Evolutionary conservation across 2,329 filamentous ascomycete genomes (phyloP), one percentile per base, ranked within the genome.

Genomic region (Botryotinia globosa): DNA sequence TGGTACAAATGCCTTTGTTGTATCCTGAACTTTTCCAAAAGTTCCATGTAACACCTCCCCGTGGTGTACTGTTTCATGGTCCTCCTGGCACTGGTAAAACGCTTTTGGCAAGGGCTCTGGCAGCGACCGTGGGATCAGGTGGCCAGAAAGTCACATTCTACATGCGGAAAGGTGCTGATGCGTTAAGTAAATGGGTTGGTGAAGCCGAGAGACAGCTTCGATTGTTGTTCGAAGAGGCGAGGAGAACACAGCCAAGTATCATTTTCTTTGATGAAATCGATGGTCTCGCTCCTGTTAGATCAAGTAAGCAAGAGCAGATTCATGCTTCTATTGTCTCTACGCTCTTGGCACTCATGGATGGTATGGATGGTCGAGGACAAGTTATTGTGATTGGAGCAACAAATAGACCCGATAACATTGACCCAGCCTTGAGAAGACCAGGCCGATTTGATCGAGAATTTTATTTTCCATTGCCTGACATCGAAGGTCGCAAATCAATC

Each of bases 181-280:
- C 94, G 25, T 85, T 99, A 75, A 98, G 94, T 82, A 99, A 99
- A 83, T 99, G 96, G 96, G 96, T 99, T 69, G 96, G 96, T 80
- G 96, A 99, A 83, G 96, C 97, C 16, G 96, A 99, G 83, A 92
- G 95, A 82, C 96, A 99, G 81, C 88, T 99, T 71, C 91, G 96
- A 63, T 84, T 98, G 73, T 87, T 99, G 8, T 99, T 99, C 76
- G 96, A 98, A 78, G 96, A 99, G 82, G 96, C 96, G 25, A 89
- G 95, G 74, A 96, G 94, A 81, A 98, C 92, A 1, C 96, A 99
- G 80, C 96, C 96, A 0, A 98, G 95, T 81, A 99, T 99, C 82
- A 99, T 99, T 81, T 99, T 99, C 85, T 98, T 99, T 78, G 96
- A 99, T 81, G 96, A 99, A 82, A 99, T 99, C 77, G 96, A 99